phyloP scores from a whole-genome alignment of 202 grass and related monocot species.

The Setaria italica region DNA sequence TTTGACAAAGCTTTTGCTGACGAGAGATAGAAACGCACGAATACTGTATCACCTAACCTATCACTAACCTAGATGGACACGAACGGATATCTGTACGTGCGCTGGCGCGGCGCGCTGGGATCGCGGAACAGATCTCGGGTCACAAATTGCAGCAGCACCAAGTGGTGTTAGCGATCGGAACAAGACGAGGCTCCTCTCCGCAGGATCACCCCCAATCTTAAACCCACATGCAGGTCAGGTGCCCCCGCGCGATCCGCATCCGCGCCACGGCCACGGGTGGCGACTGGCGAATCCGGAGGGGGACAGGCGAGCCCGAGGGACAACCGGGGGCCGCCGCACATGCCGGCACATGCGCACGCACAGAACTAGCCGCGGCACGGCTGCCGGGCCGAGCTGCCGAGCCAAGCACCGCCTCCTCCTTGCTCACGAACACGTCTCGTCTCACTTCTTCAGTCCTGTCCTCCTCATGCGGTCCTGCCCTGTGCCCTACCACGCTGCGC shows the following conservation, averaged over 20 bases:
- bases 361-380: neutral
- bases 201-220: neutral
- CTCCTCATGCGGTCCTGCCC: no score
- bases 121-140: neutral
- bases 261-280: neutral
- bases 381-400: neutral
- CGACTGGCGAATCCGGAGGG: neutral
- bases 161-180: neutral
- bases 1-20: neutral
- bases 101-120: neutral
- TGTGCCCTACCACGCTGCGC: neutral
- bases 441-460: neutral
- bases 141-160: neutral
- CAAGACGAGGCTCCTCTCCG: no score
- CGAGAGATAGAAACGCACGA: neutral
- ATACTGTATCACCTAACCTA: neutral
- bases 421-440: neutral
- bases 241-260: conserved; percentile 26
- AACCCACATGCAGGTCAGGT: conserved; percentile 34
- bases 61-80: neutral
- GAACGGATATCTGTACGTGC: neutral
- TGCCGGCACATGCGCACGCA: conserved; percentile 32
- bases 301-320: neutral
- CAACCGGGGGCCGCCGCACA: conserved; percentile 16
- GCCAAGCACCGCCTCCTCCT: no score